A percentile compares a stretch with the other conserved stretches of the same genome.
Evolutionary conservation across 2,329 filamentous ascomycete genomes (phyloP).

Genomic region (Fusarium oxysporum): DNA sequence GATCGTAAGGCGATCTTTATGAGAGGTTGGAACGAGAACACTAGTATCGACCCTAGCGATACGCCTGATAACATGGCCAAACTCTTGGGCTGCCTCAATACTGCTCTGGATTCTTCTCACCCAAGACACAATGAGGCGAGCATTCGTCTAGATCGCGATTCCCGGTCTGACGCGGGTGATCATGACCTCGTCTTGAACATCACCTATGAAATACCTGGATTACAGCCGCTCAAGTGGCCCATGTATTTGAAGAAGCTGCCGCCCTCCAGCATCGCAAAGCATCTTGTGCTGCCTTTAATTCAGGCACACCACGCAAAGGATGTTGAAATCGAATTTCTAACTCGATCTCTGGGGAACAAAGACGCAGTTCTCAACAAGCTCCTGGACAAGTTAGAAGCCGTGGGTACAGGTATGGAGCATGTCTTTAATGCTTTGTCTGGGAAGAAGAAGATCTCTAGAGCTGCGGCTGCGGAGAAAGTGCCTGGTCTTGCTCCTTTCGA

Average conservation of each 20-base stretch:
- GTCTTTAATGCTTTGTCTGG: slow-evolving; percentile 64
- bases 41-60: slow-evolving; percentile 79
- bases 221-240: slow-evolving; percentile 74
- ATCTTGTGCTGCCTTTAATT: slow-evolving; percentile 65
- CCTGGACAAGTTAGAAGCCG: slow-evolving; percentile 65
- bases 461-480: slow-evolving; percentile 60
- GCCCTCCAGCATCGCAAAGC: slow-evolving; percentile 56
- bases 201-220: slow-evolving; percentile 71
- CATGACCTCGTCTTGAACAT: slow-evolving; percentile 64
- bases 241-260: slow-evolving; percentile 65
- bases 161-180: slow-evolving; percentile 50
- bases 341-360: slow-evolving; percentile 60
- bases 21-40: slow-evolving; percentile 71
- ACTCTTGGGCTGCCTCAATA: slow-evolving; percentile 72
- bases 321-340: slow-evolving; percentile 57
- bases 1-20: slow-evolving; percentile 70
- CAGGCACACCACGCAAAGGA: slow-evolving; percentile 57
- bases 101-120: slow-evolving; percentile 61
- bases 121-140: slow-evolving; percentile 58
- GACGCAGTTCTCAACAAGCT: slow-evolving; percentile 63
- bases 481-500: slow-evolving; percentile 64
- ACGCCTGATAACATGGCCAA: slow-evolving; percentile 74
- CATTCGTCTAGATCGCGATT: slow-evolving; percentile 56
- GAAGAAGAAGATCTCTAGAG: slow-evolving; percentile 59
- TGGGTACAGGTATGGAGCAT: slow-evolving; percentile 63